Evolutionary conservation across 2,329 filamentous ascomycete genomes (phyloP).

Genomic region (Myriangium duriaei): DNA sequence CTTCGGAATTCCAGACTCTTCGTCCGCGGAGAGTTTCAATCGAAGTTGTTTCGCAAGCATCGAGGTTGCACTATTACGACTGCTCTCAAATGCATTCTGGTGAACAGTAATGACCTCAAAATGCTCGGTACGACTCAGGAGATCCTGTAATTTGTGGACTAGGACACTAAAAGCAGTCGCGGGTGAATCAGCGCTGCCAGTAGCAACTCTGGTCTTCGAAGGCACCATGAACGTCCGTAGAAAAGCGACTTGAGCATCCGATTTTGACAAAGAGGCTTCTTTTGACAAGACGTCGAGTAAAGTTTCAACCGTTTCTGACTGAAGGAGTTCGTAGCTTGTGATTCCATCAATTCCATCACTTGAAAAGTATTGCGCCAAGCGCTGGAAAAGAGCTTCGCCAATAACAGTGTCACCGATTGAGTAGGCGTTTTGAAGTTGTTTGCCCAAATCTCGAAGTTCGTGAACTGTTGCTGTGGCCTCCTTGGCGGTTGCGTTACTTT

Average conservation of each 20-base stretch:
- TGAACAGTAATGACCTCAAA: constrained; percentile 96
- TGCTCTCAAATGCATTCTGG: constrained; percentile 80
- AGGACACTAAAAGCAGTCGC: constrained; percentile 80
- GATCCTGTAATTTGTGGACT: constrained; percentile 86
- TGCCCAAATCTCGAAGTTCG: constrained; percentile 58
- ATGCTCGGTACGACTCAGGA: constrained; percentile 91
- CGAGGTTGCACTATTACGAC: constrained; percentile 78
- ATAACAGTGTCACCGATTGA: constrained; percentile 19
- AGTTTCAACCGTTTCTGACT: constrained; percentile 76
- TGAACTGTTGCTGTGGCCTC: constrained; percentile 67
- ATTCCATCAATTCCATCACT: constrained; percentile 82
- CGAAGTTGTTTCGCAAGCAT: constrained; percentile 96
- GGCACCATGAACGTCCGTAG: constrained; percentile 85
- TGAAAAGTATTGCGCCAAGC: constrained; percentile 73
- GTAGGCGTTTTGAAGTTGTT: constrained; percentile 61
- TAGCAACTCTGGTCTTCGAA: constrained; percentile 49
- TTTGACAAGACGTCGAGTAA: constrained; percentile 73
- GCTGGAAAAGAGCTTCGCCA: constrained; percentile 57
- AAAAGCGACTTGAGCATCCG: constrained; percentile 66
- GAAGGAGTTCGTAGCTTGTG: constrained; percentile 86
- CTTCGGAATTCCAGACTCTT: constrained; percentile 77
- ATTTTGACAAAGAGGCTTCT: constrained; percentile 41
- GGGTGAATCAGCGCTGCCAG: constrained; percentile 53
- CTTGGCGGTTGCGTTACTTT: constrained; percentile 54
- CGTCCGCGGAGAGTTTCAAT: constrained; percentile 76